Evolutionary conservation across 2,329 filamentous ascomycete genomes (phyloP).

Genomic region (Mollisia scopiformis): DNA sequence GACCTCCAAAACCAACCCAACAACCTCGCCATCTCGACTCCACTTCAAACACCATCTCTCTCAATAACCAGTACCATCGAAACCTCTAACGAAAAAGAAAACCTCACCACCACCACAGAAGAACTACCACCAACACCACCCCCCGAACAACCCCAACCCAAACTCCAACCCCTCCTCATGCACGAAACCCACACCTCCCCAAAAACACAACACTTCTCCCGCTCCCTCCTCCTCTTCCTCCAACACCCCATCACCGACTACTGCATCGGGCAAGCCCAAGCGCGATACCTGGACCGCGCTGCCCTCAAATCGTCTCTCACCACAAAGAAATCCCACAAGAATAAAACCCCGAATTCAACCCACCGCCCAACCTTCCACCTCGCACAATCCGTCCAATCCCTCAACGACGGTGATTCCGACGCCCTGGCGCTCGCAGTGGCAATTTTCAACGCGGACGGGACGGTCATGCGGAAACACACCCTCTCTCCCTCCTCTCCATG

Average conservation of each 20-base stretch:
- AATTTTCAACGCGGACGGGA: neutral
- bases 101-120: too few relatives aligned
- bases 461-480: neutral
- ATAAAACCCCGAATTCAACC: neutral
- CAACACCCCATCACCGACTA: neutral
- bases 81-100: too few relatives aligned
- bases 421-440: neutral
- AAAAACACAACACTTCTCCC: slow-evolving; percentile 4
- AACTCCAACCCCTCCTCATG: too few relatives aligned
- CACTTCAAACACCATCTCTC: too few relatives aligned
- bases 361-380: neutral
- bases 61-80: too few relatives aligned
- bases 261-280: neutral
- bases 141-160: too few relatives aligned
- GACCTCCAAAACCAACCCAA: too few relatives aligned
- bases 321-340: neutral
- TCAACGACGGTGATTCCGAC: slow-evolving; percentile 1
- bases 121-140: too few relatives aligned
- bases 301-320: neutral
- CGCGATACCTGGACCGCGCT: slow-evolving; percentile 2
- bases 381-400: neutral
- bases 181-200: neutral
- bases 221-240: neutral
- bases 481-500: neutral
- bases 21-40: too few relatives aligned